phyloP scores from a whole-genome alignment of 176 grass and related monocot genomes.

The Pharus latifolius region DNA sequence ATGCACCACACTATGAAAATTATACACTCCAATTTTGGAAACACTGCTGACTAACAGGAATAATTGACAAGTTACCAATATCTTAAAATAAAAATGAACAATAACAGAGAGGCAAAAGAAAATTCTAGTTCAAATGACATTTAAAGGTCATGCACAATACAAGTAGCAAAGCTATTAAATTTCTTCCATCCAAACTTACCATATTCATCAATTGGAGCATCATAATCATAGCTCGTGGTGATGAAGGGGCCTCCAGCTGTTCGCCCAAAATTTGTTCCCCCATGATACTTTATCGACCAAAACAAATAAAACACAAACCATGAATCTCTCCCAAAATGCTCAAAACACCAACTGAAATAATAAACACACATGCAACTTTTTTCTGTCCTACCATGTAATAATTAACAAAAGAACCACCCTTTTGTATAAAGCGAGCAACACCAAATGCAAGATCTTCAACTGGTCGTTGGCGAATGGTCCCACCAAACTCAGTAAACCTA shows the following conservation, averaged over 20 bases:
- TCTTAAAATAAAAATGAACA: not conserved
- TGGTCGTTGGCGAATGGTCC: conserved; percentile 75
- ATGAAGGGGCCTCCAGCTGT: conserved; percentile 98
- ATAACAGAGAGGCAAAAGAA: not conserved
- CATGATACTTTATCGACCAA: conserved; percentile 66
- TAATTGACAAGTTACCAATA: not conserved
- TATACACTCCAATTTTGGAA: not conserved
- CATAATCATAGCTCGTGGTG: conserved; percentile 99
- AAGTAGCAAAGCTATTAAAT: not conserved
- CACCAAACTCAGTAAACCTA: conserved; percentile 99
- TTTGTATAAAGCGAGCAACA: conserved; percentile 91
- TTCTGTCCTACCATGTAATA: conserved; percentile 83
- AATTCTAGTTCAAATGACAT: not conserved
- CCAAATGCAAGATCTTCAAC: conserved; percentile 89
- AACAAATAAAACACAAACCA: not conserved
- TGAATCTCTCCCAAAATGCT: not conserved
- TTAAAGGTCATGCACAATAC: not conserved
- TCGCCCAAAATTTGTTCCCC: conserved; percentile 98
- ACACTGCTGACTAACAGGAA: not conserved
- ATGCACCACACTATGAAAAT: not conserved
- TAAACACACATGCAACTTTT: not conserved
- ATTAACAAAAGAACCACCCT: conserved; percentile 98
- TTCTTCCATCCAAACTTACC: conserved; percentile 30
- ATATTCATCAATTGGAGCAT: conserved; percentile 99
- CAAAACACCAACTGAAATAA: not conserved